Percentiles rank a stretch among this genome's conserved stretches.
Conservation (phyloP, 2,329 filamentous ascomycete genomes). For the Phaeosphaeriaceae sp. region DNA sequence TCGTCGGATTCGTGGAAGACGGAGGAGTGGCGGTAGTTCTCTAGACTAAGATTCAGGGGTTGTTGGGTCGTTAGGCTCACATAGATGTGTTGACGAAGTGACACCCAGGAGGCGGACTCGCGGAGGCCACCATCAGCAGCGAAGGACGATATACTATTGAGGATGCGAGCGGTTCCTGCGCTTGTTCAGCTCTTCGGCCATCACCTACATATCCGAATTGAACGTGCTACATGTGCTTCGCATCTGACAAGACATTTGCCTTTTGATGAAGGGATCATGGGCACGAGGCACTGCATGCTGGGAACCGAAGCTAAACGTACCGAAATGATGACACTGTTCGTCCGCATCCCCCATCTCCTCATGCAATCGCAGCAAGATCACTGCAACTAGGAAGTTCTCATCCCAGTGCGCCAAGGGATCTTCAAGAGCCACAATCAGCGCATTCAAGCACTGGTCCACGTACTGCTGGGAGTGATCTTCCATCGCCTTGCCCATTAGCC, state of each 20-base stretch:
- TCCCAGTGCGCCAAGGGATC: constrained; percentile 53
- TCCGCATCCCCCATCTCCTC: constrained; percentile 55
- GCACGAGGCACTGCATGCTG: too few relatives aligned
- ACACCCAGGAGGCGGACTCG: constrained; percentile 52
- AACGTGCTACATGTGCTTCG: too few relatives aligned
- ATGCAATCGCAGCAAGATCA: constrained; percentile 58
- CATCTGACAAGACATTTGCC: too few relatives aligned
- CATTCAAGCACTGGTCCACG: constrained; percentile 55
- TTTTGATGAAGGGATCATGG: too few relatives aligned
- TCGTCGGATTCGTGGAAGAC: constrained; percentile 40
- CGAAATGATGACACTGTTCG: constrained; percentile 48
- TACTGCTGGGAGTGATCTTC: constrained; percentile 55
- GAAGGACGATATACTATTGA: constrained; percentile 49
- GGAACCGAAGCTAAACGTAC: neutral
- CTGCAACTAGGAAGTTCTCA: constrained; percentile 56
- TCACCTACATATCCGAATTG: too few relatives aligned
- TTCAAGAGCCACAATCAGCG: constrained; percentile 56
- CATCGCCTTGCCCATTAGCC: constrained; percentile 46
- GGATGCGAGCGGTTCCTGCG: constrained; percentile 43
- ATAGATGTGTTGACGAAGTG: constrained; percentile 52
- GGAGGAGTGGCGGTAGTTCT: constrained; percentile 37
- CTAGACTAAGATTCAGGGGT: constrained; percentile 37
- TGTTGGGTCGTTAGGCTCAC: constrained; percentile 47
- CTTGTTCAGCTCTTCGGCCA: neutral
- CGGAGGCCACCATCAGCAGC: constrained; percentile 49